These are phyloP conservation scores for Meredithiella fracta DNA, from an alignment of 2,329 filamentous ascomycete species.

Conservation along the genomic window DNA sequence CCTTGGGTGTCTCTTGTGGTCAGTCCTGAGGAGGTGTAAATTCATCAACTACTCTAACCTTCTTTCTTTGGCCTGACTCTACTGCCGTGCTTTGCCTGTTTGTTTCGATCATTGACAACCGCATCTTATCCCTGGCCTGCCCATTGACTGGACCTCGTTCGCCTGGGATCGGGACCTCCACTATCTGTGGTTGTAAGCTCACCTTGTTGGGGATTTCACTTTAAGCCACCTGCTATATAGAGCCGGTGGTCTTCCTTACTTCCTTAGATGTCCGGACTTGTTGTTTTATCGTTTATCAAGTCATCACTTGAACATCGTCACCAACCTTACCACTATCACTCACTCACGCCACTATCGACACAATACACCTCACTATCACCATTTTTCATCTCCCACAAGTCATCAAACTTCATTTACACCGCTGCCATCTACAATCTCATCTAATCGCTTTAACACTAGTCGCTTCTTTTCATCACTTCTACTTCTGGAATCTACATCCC, in stretches of 20 bases:
- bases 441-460: no score
- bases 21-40: not conserved
- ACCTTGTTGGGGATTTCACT: not conserved
- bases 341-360: not conserved
- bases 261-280: constrained; percentile 1
- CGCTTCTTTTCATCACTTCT: no score
- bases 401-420: no score
- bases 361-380: no score
- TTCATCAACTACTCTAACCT: not conserved
- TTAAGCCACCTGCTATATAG: constrained; percentile 2
- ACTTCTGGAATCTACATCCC: no score
- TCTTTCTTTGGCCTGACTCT: not conserved
- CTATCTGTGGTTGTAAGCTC: not conserved
- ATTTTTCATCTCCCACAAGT: no score
- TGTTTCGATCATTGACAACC: constrained; percentile 11
- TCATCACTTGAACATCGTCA: not conserved
- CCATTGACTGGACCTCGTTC: constrained; percentile 2
- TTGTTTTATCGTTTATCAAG: constrained; percentile 3
- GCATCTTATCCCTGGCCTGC: not conserved
- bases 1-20: not conserved
- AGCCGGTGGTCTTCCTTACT: not conserved
- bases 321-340: not conserved
- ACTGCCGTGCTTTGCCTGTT: constrained; percentile 1
- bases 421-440: no score
- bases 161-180: constrained; percentile 4